phyloP scores from a whole-genome alignment of 2,329 filamentous ascomycete genomes.

The Orbilia brochopaga region DNA sequence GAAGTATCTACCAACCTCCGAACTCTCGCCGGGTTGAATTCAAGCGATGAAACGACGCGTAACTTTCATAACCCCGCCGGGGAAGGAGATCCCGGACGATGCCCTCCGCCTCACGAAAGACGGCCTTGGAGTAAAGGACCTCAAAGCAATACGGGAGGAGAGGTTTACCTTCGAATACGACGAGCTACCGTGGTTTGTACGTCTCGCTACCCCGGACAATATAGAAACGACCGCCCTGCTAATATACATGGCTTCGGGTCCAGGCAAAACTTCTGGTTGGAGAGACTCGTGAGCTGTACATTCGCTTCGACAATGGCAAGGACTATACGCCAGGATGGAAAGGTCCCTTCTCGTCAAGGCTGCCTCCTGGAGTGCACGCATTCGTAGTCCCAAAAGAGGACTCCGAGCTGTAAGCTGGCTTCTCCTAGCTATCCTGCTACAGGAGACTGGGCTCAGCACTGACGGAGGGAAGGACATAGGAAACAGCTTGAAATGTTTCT shows the following conservation, averaged over 20 bases:
- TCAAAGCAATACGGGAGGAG: slow-evolving; percentile 53
- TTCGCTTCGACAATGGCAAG: slow-evolving; percentile 44
- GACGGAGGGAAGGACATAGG: slow-evolving; percentile 28
- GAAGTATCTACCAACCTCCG: slow-evolving; percentile 6
- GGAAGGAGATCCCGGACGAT: slow-evolving; percentile 27
- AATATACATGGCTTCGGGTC: slow-evolving; percentile 4
- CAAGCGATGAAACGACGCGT: slow-evolving; percentile 46
- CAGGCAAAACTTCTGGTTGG: slow-evolving; percentile 39
- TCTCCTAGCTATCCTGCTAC: not conserved
- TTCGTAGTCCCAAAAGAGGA: slow-evolving; percentile 24
- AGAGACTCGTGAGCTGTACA: slow-evolving; percentile 37
- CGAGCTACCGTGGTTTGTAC: slow-evolving; percentile 51
- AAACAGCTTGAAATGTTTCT: slow-evolving; percentile 23
- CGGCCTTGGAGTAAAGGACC: slow-evolving; percentile 21
- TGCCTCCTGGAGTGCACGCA: slow-evolving; percentile 37
- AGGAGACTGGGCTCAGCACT: slow-evolving; percentile 3
- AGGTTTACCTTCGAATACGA: slow-evolving; percentile 51
- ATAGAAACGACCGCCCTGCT: not conserved
- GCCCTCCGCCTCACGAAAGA: slow-evolving; percentile 30
- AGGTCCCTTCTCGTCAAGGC: slow-evolving; percentile 40
- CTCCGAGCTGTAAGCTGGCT: slow-evolving; percentile 34
- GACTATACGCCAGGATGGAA: slow-evolving; percentile 20
- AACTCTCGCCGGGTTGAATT: slow-evolving; percentile 7
- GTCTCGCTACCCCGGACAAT: not conserved
- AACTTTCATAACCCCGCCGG: slow-evolving; percentile 37